Base-by-base conservation (phyloP, 1,284 basidiomycete species). In the Athelia psychrophila region DNA sequence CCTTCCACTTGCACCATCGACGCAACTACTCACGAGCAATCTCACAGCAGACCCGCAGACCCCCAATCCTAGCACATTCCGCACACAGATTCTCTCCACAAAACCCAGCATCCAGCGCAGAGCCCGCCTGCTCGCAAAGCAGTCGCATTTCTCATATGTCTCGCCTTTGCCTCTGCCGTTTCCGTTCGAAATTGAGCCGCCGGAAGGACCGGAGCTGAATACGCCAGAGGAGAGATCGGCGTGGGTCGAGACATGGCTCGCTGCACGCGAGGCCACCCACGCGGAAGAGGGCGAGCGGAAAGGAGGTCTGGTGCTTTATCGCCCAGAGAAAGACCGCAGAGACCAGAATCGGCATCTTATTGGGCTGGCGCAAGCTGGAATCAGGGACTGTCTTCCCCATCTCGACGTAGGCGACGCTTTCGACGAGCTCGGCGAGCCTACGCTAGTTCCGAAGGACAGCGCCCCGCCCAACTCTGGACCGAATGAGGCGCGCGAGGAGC, bases 331-430 rank as follows among this genome's bases (percentile, higher is more conserved):
- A 54, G 27, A 30, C 6, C 27, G 5, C 13, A 73, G 88, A 48
- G 77, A 87, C 51, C 78, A 84, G 40, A 74, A 74, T 6, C 76
- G 85, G 8, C 75, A 79, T 42, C 79, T 98, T 12, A 78, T 98
- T 16, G 86, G 79, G 12, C 60, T 89, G 13, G 86, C 92, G 0
- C 78, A 83, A 49, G 77, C 78, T 2, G 84, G 86, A 6, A 64
- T 92, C 44, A 67, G 77, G 16, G 93, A 94, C 55, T 90, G 86
- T 60, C 65, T 98, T 13, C 95, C 96, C 0, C 83, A 88, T 53
- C 77, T 99, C 32, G 89, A 95, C 52, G 83, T 95, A 2, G 95
- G 94, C 9, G 91, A 97, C 62, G 83, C 88, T 0, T 83, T 90
- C 58, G 73, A 75, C 1, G 63, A 80, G 30, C 72, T 93, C 10